Evolutionary conservation across 1,284 basidiomycete genomes (phyloP).

Genomic region (Trametes versicolor): DNA sequence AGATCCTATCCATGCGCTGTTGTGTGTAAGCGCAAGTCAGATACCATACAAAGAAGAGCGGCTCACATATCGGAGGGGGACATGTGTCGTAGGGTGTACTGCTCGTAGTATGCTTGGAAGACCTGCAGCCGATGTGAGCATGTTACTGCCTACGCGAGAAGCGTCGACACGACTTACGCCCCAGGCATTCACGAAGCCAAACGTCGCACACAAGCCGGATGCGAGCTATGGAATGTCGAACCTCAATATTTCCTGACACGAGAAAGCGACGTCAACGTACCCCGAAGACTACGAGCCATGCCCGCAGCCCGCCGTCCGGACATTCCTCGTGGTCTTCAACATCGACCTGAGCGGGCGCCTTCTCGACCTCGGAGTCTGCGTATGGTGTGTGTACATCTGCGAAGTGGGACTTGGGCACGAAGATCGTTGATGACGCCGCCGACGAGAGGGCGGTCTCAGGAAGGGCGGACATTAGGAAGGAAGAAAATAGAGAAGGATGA

Average conservation of each 20-base stretch:
- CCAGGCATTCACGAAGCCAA: conserved; percentile 55
- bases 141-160: no score
- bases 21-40: not conserved
- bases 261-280: conserved; percentile 38
- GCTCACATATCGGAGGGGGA: conserved; percentile 64
- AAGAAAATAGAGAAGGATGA: not conserved
- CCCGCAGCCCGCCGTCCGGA: conserved; percentile 52
- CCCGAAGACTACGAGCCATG: conserved; percentile 52
- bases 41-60: not conserved
- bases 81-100: conserved; percentile 45
- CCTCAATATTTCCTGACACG: not conserved
- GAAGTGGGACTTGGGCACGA: not conserved
- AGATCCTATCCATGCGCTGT: conserved; percentile 80
- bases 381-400: not conserved
- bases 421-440: conserved; percentile 11
- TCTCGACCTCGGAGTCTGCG: conserved; percentile 13
- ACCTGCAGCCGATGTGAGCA: conserved; percentile 39
- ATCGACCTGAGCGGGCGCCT: not conserved
- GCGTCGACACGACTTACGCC: conserved; percentile 44
- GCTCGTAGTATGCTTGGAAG: conserved; percentile 57
- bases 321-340: conserved; percentile 22
- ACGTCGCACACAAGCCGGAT: conserved; percentile 47
- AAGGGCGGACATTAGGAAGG: not conserved
- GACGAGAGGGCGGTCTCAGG: conserved; percentile 3
- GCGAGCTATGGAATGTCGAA: conserved; percentile 14